These are phyloP conservation scores for Penicillium desertorum DNA, from an alignment of 495 filamentous ascomycete species.

Conservation along the genomic window DNA sequence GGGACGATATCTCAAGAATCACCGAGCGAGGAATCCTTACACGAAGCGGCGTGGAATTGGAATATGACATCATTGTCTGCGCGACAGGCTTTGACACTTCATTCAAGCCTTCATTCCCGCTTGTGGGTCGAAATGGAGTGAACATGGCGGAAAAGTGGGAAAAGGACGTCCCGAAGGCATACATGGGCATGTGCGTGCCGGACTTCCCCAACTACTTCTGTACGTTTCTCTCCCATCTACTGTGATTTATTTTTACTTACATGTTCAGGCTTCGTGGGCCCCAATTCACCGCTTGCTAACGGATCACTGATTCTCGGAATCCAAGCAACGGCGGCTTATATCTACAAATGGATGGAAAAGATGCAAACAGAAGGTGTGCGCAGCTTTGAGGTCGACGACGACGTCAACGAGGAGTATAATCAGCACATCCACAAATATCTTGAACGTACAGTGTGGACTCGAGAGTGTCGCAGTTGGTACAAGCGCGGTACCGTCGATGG, in stretches of 20 bases:
- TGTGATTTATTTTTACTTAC: background rate
- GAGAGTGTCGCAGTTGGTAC: constrained; percentile 41
- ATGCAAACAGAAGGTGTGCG: constrained; percentile 2
- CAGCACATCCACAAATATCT: constrained; percentile 36
- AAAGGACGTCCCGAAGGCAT: constrained; percentile 27
- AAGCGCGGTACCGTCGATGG: constrained; percentile 26
- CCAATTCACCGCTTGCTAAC: constrained; percentile 44
- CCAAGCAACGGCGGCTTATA: constrained; percentile 1
- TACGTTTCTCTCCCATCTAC: background rate
- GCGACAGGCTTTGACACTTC: constrained; percentile 49
- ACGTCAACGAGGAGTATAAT: constrained; percentile 7
- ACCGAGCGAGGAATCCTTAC: constrained; percentile 47
- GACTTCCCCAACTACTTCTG: constrained; percentile 47
- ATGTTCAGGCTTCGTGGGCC: constrained; percentile 48
- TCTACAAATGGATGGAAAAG: constrained; percentile 6
- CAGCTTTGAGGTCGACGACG: background rate
- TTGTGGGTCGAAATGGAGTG: constrained; percentile 33
- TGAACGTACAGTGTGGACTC: constrained; percentile 37
- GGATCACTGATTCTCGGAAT: constrained; percentile 5
- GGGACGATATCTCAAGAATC: constrained; percentile 47
- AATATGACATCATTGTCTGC: constrained; percentile 50
- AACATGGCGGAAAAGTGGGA: constrained; percentile 23
- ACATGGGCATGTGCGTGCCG: constrained; percentile 34
- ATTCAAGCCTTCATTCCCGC: constrained; percentile 32
- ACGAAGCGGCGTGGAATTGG: constrained; percentile 16